Evolutionary conservation across 2,329 filamentous ascomycete species (phyloP), one percentile per base, ranked within the genome.

Genomic region (Neocucurbitaria cava): DNA sequence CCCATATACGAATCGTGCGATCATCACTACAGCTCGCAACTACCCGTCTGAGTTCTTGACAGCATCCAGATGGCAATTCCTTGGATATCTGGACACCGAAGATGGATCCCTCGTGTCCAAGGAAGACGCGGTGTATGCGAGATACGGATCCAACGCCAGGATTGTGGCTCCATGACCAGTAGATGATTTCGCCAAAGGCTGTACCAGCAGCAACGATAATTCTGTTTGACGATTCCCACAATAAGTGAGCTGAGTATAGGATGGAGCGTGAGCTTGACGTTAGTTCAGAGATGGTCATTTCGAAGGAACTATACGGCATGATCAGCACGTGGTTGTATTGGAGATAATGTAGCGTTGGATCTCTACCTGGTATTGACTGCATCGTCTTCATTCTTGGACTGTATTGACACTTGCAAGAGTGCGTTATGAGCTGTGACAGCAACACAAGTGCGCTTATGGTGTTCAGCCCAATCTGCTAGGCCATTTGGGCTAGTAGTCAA

Each of bases 21-120:
- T 99, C 95, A 70, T 99, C 95, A 69, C 94, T 98, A 72, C 95
- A 99, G 66, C 91, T 97, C 13, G 89, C 90, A 30, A 99, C 81
- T n/a, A 96, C 74, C 46, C 90, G 82, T 23, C 79, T 78, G 74
- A 61, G 78, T 70, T 1, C 83, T 78, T 62, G 54, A 21, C 52
- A 55, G 38, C 56, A 49, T 13, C 44, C 54, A 0, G 51, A 46
- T 5, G 52, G 46, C 3, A 76, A 54, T 38, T 64, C 52, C 30
- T 69, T 46, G 0, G 92, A 96, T 31, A 98, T 89, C 28, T 87
- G 83, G 2, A 99, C 90, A 1, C 92, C 93, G 63, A 97, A 99
- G 24, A 99, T 89, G 0, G 94, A 97, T 0, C 95, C 95, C 68
- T 97, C 92, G 68, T 99, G 95, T 0, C 85, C 86, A 8, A 81